These are phyloP conservation scores for Phytophthora pisi DNA, from an alignment of 352 stramenopile species.

Conservation along the genomic window DNA sequence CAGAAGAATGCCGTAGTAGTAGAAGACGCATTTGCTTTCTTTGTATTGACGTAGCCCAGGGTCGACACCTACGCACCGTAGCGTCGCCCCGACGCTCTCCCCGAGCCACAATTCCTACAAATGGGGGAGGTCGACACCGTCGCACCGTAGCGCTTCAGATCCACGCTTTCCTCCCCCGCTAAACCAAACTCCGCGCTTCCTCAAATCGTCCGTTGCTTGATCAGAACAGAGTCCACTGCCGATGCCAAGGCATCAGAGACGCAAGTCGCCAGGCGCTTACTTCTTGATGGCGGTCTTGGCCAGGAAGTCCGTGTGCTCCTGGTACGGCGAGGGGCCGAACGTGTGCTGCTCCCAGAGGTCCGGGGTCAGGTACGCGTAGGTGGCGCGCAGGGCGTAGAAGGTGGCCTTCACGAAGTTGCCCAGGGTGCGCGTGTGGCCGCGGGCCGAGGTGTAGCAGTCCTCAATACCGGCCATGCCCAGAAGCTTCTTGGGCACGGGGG, in stretches of 20 bases:
- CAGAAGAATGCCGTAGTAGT: background rate
- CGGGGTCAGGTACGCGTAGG: constrained; percentile 98
- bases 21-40: constrained; percentile 30
- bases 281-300: constrained; percentile 95
- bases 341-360: constrained; percentile 99
- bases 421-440: constrained; percentile 98
- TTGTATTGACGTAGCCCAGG: constrained; percentile 40
- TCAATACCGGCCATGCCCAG: constrained; percentile 99
- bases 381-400: constrained; percentile 97
- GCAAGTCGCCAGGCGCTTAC: constrained; percentile 48
- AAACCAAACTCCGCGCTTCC: constrained; percentile 29
- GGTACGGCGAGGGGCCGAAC: constrained; percentile 94
- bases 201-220: constrained; percentile 37
- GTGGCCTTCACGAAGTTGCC: constrained; percentile 99
- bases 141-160: constrained; percentile 89
- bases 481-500: constrained; percentile 98
- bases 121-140: constrained; percentile 86
- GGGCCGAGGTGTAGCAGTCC: constrained; percentile 97
- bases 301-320: constrained; percentile 99
- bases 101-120: constrained; percentile 45
- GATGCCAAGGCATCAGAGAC: constrained; percentile 11
- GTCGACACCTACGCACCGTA: constrained; percentile 93
- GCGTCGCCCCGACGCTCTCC: constrained; percentile 87
- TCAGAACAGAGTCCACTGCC: constrained; percentile 36
- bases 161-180: constrained; percentile 72